Conservation (phyloP, 108 stramenopile genomes). For the Conticribra weissflogii region DNA sequence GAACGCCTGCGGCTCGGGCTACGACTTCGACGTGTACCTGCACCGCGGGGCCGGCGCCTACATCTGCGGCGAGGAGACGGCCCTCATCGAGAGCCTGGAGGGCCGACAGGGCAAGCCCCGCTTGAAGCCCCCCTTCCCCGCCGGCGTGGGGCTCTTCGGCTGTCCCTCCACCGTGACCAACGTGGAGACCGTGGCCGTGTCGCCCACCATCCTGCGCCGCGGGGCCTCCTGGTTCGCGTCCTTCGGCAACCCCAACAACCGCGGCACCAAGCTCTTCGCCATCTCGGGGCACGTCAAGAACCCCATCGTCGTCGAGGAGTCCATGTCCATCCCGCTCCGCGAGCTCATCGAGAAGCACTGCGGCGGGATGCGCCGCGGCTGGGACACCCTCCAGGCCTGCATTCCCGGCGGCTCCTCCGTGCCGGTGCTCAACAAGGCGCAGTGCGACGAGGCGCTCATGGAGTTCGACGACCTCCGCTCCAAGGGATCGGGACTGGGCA, state of each 20-base stretch:
- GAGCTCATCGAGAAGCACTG: slow-evolving; percentile 99
- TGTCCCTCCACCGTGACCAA: slow-evolving; percentile 99
- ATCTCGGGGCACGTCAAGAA: slow-evolving; percentile 99
- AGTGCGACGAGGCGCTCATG: slow-evolving; percentile 98
- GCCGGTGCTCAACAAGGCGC: slow-evolving; percentile 95
- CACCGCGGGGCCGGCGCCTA: slow-evolving; percentile 99
- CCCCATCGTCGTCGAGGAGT: slow-evolving; percentile 98
- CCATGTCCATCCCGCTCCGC: slow-evolving; percentile 98
- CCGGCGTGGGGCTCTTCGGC: slow-evolving; percentile 98
- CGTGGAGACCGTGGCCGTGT: slow-evolving; percentile 98
- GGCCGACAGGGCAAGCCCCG: slow-evolving; percentile 97
- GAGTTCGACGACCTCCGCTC: slow-evolving; percentile 98
- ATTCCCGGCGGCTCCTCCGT: slow-evolving; percentile 99
- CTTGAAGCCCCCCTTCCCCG: slow-evolving; percentile 99
- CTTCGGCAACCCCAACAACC: slow-evolving; percentile 97
- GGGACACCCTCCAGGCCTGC: slow-evolving; percentile 98
- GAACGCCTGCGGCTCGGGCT: slow-evolving; percentile 97
- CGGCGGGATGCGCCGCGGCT: slow-evolving; percentile 99
- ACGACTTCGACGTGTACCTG: slow-evolving; percentile 99
- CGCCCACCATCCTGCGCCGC: slow-evolving; percentile 97
- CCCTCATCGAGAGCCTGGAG: slow-evolving; percentile 97
- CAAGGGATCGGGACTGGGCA: slow-evolving; percentile 95
- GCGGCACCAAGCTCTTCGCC: slow-evolving; percentile 98
- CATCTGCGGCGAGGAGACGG: slow-evolving; percentile 99
- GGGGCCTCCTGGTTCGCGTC: slow-evolving; percentile 97